phyloP scores from a whole-genome alignment of 768 basidiomycete genomes.

The Tubosaeta sp. region DNA sequence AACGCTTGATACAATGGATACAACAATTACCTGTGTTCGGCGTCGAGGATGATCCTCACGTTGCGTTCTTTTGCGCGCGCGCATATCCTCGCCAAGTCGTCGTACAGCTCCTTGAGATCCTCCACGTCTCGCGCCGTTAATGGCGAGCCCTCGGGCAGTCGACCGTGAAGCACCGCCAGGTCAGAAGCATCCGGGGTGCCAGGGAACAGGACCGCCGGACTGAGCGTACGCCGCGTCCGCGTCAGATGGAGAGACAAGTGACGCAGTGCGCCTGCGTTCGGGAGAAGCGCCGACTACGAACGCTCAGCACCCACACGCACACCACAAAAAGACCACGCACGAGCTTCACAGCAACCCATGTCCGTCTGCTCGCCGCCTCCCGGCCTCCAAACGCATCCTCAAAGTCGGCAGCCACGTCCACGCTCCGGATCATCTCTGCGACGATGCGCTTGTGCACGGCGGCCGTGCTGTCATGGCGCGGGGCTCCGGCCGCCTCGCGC shows the following conservation, averaged over 20 bases:
- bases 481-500: constrained; percentile 38
- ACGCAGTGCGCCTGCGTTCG: constrained; percentile 55
- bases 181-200: constrained; percentile 61
- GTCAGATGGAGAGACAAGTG: constrained; percentile 59
- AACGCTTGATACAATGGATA: neutral
- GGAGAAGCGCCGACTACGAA: constrained; percentile 62
- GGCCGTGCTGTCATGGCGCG: neutral
- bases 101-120: constrained; percentile 56
- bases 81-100: constrained; percentile 63
- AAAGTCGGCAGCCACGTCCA: constrained; percentile 78
- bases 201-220: constrained; percentile 53
- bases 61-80: constrained; percentile 53
- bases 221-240: constrained; percentile 34
- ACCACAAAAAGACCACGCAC: constrained; percentile 35
- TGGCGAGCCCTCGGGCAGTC: constrained; percentile 14
- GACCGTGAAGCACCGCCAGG: constrained; percentile 43
- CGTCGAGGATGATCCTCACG: constrained; percentile 76
- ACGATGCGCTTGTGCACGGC: constrained; percentile 58
- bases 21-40: constrained; percentile 62
- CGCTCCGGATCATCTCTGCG: constrained; percentile 68
- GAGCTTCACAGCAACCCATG: constrained; percentile 85
- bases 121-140: constrained; percentile 55
- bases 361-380: constrained; percentile 43
- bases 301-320: neutral
- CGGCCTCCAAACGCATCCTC: constrained; percentile 46